These are phyloP conservation scores for Colletotrichum trifolii DNA, from an alignment of 2,329 filamentous ascomycete species.

Conservation along the genomic window DNA sequence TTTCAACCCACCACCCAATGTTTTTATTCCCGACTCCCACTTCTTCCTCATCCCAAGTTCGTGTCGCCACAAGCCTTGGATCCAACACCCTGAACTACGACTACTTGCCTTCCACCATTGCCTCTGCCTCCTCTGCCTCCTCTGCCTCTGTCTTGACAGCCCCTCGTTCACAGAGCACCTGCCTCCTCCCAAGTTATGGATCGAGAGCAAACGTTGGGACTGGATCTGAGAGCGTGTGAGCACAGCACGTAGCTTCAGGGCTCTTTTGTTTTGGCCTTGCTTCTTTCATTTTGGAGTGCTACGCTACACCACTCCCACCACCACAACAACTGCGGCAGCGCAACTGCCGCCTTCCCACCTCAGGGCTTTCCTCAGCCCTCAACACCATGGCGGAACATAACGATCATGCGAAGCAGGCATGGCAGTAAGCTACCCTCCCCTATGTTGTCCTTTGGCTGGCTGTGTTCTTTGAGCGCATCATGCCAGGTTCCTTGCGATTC, in stretches of 20 bases:
- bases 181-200: conserved; percentile 46
- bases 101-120: conserved; percentile 29
- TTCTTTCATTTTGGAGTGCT: conserved; percentile 27
- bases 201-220: conserved; percentile 41
- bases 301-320: conserved; percentile 21
- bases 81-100: conserved; percentile 35
- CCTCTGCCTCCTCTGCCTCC: neutral
- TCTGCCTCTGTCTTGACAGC: conserved; percentile 12
- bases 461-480: neutral
- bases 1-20: conserved; percentile 33
- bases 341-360: conserved; percentile 14
- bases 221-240: conserved; percentile 44
- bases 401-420: conserved; percentile 48
- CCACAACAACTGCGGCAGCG: conserved; percentile 29
- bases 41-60: conserved; percentile 31
- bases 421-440: conserved; percentile 50
- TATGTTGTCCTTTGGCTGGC: neutral
- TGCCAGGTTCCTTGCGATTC: conserved; percentile 8
- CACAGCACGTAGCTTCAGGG: conserved; percentile 42
- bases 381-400: conserved; percentile 29
- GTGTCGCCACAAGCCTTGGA: conserved; percentile 35
- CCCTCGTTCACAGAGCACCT: conserved; percentile 11
- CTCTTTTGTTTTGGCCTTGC: conserved; percentile 22
- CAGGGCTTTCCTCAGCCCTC: conserved; percentile 7
- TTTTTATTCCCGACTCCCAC: conserved; percentile 29